Evolutionary conservation across 1,139 yeast genomes (phyloP).

Genomic region (Zygoascus sp.): DNA sequence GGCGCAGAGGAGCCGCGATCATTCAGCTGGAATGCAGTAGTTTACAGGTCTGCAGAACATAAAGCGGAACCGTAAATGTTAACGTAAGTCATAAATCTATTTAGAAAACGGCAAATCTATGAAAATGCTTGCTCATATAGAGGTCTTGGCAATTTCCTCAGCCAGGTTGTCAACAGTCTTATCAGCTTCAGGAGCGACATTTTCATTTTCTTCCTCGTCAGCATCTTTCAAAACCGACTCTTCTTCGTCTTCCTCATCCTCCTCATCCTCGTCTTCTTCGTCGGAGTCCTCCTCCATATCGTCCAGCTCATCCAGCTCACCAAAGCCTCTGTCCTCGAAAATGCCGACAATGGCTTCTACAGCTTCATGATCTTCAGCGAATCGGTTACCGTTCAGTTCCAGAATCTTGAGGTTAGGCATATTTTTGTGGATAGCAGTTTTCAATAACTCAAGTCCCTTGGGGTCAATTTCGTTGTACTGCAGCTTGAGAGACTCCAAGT

Average conservation of each 20-base stretch:
- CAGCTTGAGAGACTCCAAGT: constrained; percentile 58
- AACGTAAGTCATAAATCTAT: background rate
- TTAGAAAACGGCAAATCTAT: background rate
- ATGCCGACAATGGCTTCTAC: constrained; percentile 52
- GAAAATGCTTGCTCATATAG: constrained; percentile 8
- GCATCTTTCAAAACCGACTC: constrained; percentile 56
- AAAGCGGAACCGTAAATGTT: background rate
- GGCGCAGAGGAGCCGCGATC: too few relatives aligned
- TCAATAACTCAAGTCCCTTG: constrained; percentile 55
- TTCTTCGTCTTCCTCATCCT: constrained; percentile 58
- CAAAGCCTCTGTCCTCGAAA: constrained; percentile 69
- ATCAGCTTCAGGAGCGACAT: constrained; percentile 38
- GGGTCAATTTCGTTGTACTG: constrained; percentile 87
- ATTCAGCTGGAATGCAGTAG: too few relatives aligned
- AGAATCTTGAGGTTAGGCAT: constrained; percentile 59
- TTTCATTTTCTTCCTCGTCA: constrained; percentile 44
- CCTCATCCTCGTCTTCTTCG: constrained; percentile 73
- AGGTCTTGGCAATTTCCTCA: constrained; percentile 47
- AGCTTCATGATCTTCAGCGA: constrained; percentile 69
- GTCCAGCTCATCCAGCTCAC: constrained; percentile 86
- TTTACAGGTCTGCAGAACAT: background rate
- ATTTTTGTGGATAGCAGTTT: constrained; percentile 47
- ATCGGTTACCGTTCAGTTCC: constrained; percentile 90
- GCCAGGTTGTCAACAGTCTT: constrained; percentile 57
- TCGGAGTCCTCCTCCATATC: constrained; percentile 89